phyloP scores from a whole-genome alignment of 2,329 filamentous ascomycete species.

The Hypomyces rosellus region DNA sequence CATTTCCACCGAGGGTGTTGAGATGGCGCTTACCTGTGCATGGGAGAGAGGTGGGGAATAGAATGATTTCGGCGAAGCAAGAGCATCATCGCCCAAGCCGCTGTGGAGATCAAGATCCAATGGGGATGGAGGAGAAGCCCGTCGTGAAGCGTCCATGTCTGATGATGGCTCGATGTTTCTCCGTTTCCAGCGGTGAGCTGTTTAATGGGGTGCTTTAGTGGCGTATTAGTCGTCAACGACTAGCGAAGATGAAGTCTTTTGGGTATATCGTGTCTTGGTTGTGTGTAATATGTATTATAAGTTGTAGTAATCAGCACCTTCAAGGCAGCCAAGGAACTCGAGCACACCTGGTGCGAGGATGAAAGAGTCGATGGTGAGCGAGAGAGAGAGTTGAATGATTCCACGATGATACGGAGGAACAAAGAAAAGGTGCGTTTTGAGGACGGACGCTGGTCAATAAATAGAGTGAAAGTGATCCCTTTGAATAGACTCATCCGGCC shows the following conservation, averaged over 20 bases:
- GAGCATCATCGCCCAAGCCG: neutral
- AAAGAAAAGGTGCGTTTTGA: neutral
- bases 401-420: neutral
- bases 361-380: neutral
- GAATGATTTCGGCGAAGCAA: neutral
- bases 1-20: neutral
- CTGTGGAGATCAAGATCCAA: conserved; percentile 6
- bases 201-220: neutral
- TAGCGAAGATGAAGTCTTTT: too few species aligned
- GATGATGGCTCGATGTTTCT: neutral
- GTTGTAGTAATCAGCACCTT: conserved; percentile 6
- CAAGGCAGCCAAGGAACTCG: conserved; percentile 10
- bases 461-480: too few species aligned
- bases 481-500: too few species aligned
- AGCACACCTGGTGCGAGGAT: conserved; percentile 11
- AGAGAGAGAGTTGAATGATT: neutral
- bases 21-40: conserved; percentile 4
- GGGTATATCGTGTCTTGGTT: neutral
- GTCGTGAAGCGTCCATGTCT: conserved; percentile 5
- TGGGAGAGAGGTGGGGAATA: conserved; percentile 5
- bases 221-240: too few species aligned
- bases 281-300: neutral
- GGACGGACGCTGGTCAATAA: too few species aligned
- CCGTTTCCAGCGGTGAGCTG: neutral
- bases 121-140: conserved; percentile 4